phyloP scores from a whole-genome alignment of 2,329 filamentous ascomycete genomes.

The Epicoccum sorghinum region DNA sequence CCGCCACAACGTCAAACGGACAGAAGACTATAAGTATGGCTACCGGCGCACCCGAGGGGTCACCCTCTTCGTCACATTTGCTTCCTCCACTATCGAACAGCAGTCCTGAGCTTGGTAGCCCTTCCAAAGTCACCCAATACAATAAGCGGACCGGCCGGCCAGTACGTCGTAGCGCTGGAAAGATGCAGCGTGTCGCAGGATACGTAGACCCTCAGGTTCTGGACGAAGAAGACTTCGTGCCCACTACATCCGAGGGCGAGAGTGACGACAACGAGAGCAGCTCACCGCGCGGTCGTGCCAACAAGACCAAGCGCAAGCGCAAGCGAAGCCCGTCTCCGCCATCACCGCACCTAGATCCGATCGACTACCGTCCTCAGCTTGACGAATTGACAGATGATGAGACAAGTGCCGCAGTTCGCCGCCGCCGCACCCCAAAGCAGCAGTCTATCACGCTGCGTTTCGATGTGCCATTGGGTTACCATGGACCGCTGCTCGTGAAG shows the following conservation, averaged over 20 bases:
- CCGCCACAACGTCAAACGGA: slow-evolving; percentile 9
- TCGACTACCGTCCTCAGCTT: slow-evolving; percentile 39
- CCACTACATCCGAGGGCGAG: slow-evolving; percentile 31
- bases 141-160: slow-evolving; percentile 52
- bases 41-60: background rate
- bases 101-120: slow-evolving; percentile 42
- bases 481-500: slow-evolving; percentile 53
- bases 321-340: slow-evolving; percentile 45
- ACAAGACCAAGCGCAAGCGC: slow-evolving; percentile 38
- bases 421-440: slow-evolving; percentile 23
- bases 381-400: slow-evolving; percentile 40
- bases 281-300: slow-evolving; percentile 16
- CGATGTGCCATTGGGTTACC: slow-evolving; percentile 53
- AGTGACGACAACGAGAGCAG: slow-evolving; percentile 37
- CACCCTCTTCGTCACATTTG: slow-evolving; percentile 1
- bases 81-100: slow-evolving; percentile 3
- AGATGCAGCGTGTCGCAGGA: slow-evolving; percentile 40
- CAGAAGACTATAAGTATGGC: slow-evolving; percentile 13
- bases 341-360: slow-evolving; percentile 42
- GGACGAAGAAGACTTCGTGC: slow-evolving; percentile 40
- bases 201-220: slow-evolving; percentile 50
- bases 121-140: slow-evolving; percentile 38
- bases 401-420: slow-evolving; percentile 21
- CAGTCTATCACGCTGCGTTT: slow-evolving; percentile 51
- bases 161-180: slow-evolving; percentile 50